phyloP scores from a whole-genome alignment of 2,329 filamentous ascomycete genomes.

The Claviceps sp. region DNA sequence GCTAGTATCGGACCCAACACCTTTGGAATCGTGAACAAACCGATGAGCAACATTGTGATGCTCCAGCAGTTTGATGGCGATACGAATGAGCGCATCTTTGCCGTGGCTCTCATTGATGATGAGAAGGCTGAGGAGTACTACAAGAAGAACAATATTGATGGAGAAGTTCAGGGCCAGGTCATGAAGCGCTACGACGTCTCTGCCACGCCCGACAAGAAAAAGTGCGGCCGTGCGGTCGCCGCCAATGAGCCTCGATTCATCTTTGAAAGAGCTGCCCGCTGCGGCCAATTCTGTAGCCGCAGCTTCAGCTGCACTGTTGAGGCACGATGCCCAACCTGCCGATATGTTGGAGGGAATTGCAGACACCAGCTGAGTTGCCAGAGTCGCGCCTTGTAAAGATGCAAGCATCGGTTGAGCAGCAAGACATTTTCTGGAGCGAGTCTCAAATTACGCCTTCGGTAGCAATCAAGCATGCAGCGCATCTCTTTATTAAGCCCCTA shows the following conservation, averaged over 20 bases:
- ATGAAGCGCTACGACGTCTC: constrained; percentile 2
- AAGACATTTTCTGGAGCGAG: neutral
- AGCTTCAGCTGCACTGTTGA: constrained; percentile 4
- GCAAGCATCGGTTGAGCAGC: neutral
- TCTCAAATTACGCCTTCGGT: too few species aligned
- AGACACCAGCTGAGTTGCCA: constrained; percentile 6
- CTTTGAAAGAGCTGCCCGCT: constrained; percentile 5
- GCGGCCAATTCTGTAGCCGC: constrained; percentile 7
- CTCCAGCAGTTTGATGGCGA: constrained; percentile 8
- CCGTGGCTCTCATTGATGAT: constrained; percentile 8
- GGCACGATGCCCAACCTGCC: constrained; percentile 3
- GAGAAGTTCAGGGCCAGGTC: neutral
- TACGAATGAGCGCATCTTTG: constrained; percentile 7
- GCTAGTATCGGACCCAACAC: constrained; percentile 5
- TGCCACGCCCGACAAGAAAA: neutral
- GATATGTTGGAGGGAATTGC: constrained; percentile 3
- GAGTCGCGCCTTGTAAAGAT: neutral
- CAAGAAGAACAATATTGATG: constrained; percentile 5
- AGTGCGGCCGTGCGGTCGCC: neutral
- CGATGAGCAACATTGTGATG: constrained; percentile 6
- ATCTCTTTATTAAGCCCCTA: too few species aligned
- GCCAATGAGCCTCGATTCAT: constrained; percentile 1
- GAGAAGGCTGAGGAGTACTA: constrained; percentile 7
- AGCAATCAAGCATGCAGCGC: too few species aligned
- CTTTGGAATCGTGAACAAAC: constrained; percentile 9